Conservation (phyloP, 768 basidiomycete species). For the Boletus bicolor region DNA sequence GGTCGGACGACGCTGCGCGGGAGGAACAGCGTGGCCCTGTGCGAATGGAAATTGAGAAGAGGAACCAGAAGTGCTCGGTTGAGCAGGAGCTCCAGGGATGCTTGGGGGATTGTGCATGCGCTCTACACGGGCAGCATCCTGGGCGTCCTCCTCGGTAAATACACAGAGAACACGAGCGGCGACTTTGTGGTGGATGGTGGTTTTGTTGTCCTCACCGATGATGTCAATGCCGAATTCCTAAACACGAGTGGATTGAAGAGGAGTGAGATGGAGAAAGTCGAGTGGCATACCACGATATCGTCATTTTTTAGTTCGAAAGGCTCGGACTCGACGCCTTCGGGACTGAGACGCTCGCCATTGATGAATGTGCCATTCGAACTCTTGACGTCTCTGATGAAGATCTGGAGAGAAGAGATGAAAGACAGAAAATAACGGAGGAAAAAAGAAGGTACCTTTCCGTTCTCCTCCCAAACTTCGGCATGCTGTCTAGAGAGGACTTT, state of each 20-base stretch:
- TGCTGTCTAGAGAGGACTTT: constrained; percentile 93
- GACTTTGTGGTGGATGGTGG: constrained; percentile 97
- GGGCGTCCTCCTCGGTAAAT: constrained; percentile 81
- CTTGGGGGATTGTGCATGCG: constrained; percentile 50
- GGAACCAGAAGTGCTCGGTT: constrained; percentile 32
- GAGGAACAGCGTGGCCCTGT: constrained; percentile 34
- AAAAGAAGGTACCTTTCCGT: constrained; percentile 60
- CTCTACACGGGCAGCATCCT: constrained; percentile 66
- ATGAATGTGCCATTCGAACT: constrained; percentile 98
- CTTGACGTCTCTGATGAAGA: constrained; percentile 98
- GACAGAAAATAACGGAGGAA: background rate
- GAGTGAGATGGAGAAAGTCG: background rate
- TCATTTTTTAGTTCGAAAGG: constrained; percentile 93
- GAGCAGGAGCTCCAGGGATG: constrained; percentile 30
- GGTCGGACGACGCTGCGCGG: constrained; percentile 51
- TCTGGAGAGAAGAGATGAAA: constrained; percentile 44
- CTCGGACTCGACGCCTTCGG: constrained; percentile 87
- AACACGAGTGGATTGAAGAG: constrained; percentile 2
- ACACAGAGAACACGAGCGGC: constrained; percentile 92
- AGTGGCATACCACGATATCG: constrained; percentile 82
- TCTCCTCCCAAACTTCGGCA: constrained; percentile 98
- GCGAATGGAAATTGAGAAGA: constrained; percentile 42
- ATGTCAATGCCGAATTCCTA: constrained; percentile 99
- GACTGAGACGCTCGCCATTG: constrained; percentile 88
- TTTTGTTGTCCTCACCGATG: constrained; percentile 96